Evolutionary conservation across 2,329 filamentous ascomycete species (phyloP).

Genomic region (Cladophialophora yegresii): DNA sequence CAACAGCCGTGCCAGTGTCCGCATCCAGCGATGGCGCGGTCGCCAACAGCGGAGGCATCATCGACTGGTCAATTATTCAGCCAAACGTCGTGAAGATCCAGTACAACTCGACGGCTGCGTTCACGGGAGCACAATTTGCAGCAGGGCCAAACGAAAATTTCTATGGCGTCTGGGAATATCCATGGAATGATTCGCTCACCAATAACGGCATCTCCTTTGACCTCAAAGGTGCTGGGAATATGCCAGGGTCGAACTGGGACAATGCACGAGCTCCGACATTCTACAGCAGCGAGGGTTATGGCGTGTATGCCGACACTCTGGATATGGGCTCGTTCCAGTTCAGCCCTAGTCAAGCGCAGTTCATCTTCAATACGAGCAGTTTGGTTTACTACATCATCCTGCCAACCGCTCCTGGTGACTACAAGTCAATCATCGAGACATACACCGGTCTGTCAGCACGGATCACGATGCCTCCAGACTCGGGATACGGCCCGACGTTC

Average conservation of each 20-base stretch:
- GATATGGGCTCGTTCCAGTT: slow-evolving; percentile 12
- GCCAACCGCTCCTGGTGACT: slow-evolving; percentile 5
- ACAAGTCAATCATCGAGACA: slow-evolving; percentile 10
- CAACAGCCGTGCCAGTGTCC: slow-evolving; percentile 1
- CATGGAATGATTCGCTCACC: slow-evolving; percentile 10
- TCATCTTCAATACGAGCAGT: slow-evolving; percentile 13
- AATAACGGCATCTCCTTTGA: slow-evolving; percentile 9
- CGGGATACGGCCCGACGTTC: slow-evolving; percentile 12
- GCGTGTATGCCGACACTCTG: slow-evolving; percentile 11
- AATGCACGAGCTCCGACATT: slow-evolving; percentile 11
- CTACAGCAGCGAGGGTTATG: slow-evolving; percentile 12
- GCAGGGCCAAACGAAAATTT: not conserved
- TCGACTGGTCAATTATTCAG: slow-evolving; percentile 12
- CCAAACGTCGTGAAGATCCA: slow-evolving; percentile 9
- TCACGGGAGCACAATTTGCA: slow-evolving; percentile 6
- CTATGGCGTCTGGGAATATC: slow-evolving; percentile 15
- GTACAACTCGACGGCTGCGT: slow-evolving; percentile 6
- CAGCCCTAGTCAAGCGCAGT: slow-evolving; percentile 1
- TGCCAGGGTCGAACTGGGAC: slow-evolving; percentile 7
- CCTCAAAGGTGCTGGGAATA: slow-evolving; percentile 8
- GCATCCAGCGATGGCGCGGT: slow-evolving; percentile 2
- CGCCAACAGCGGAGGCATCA: not conserved
- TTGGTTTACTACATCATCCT: slow-evolving; percentile 10
- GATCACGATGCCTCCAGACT: slow-evolving; percentile 8
- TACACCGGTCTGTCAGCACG: slow-evolving; percentile 3